Evolutionary conservation across 495 filamentous ascomycete genomes (phyloP).

Genomic region (Tetracladium setigerum): DNA sequence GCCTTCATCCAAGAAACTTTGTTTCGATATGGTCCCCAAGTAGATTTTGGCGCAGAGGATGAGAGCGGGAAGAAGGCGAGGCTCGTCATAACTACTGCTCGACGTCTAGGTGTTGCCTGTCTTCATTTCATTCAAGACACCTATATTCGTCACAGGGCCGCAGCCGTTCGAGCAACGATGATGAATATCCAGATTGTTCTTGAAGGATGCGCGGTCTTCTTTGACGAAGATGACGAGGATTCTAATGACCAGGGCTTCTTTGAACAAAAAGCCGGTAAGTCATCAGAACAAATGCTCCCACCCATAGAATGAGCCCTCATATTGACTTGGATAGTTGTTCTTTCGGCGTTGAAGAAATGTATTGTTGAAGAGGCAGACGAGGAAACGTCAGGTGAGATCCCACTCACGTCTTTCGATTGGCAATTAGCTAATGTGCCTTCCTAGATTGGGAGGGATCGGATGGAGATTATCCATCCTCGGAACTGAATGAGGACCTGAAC

Average conservation of each 20-base stretch:
- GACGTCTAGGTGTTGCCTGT: conserved; percentile 33
- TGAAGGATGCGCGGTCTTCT: conserved; percentile 27
- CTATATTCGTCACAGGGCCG: conserved; percentile 29
- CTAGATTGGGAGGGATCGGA: conserved; percentile 29
- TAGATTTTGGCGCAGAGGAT: background rate
- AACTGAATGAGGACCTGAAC: conserved; percentile 12
- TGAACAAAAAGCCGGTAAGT: conserved; percentile 35
- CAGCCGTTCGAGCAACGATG: conserved; percentile 35
- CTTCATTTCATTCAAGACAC: conserved; percentile 39
- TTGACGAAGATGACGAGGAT: conserved; percentile 31
- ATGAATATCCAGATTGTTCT: conserved; percentile 32
- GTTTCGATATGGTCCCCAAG: background rate
- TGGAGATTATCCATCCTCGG: conserved; percentile 26
- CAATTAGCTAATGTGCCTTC: background rate
- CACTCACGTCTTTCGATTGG: conserved; percentile 3
- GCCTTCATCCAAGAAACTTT: conserved; percentile 11
- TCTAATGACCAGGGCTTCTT: conserved; percentile 25
- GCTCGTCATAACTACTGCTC: conserved; percentile 6
- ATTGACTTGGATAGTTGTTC: conserved; percentile 27
- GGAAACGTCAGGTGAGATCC: conserved; percentile 45
- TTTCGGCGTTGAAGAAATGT: conserved; percentile 31
- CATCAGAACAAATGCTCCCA: conserved; percentile 15
- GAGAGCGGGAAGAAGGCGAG: background rate
- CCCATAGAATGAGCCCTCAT: conserved; percentile 4
- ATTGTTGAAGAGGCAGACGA: conserved; percentile 46